Evolutionary conservation across 331 rosid species (phyloP), one percentile per base, ranked within the genome.

Genomic region (Ulmus americana): DNA sequence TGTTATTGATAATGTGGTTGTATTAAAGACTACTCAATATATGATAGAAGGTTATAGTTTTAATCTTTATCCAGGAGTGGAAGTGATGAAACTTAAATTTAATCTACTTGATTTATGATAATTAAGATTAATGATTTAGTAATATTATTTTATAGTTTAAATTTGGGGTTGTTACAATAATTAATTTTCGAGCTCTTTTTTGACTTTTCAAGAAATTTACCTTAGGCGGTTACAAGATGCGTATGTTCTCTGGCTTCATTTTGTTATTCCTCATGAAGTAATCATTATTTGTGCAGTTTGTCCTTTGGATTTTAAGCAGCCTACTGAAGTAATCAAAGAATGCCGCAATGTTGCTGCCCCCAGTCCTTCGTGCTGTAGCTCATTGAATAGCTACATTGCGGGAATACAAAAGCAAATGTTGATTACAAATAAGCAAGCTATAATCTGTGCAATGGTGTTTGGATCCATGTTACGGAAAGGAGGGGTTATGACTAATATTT

Each of bases 381-480:
- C 99, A 39, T 84, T 94, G 60, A 87, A 85, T 72, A 56, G 86
- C 12, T 94, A 90, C 63, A 85, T 94, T 70, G 85, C 88, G 0
- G 88, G 90, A 72, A 73, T 90, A 77, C 97, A 94, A 76, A 85
- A 82, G 77, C 97, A 94, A 83, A 94, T 94, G 94, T 63, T 94
- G 75, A 90, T 94, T 73, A 94, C 99, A 67, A 94, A 94, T 68
- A 90, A 74, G 70, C 99, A 94, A 76, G 99, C 99, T 64, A 94
- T 94, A 69, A 85, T 89, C 46, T 94, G 97, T 75, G 95, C 99
- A 39, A 82, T 95, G 18, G 79, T 87, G 73, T 94, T 94, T 67
- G 99, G 99, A 40, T 87, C 99, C 68, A 77, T 82, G 84, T 85
- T 94, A 61, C 85, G 97, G 45, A 87, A 88, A 76, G 91, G 91